A percentile compares a stretch with the other conserved stretches of the same genome.
Evolutionary conservation across 257 asterid genomes (phyloP).

Genomic region (Solanum ossicruentum): DNA sequence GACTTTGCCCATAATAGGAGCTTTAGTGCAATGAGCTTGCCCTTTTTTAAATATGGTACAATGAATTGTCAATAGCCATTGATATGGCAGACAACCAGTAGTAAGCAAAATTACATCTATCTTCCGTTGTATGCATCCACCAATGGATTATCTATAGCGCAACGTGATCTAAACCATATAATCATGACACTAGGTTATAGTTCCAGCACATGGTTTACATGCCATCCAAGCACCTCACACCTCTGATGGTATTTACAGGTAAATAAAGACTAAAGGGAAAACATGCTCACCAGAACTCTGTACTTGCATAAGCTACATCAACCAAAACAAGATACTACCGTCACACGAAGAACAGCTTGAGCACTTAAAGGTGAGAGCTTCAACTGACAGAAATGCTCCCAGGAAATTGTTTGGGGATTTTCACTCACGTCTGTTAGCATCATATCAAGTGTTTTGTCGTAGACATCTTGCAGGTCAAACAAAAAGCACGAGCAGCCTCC

Average conservation of each 20-base stretch:
- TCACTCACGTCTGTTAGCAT: slow-evolving; percentile 10
- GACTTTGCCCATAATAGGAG: no score
- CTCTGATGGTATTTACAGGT: neutral
- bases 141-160: neutral
- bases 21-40: no score
- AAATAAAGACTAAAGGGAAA: neutral
- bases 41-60: neutral
- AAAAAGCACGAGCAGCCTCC: slow-evolving; percentile 72
- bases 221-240: neutral
- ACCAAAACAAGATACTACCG: slow-evolving; percentile 51
- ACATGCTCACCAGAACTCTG: neutral
- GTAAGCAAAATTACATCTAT: neutral
- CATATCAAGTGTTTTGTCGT: slow-evolving; percentile 25
- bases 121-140: neutral
- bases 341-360: slow-evolving; percentile 80
- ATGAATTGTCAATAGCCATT: neutral
- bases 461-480: slow-evolving; percentile 52
- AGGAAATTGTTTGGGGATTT: slow-evolving; percentile 27
- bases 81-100: neutral
- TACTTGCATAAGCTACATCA: slow-evolving; percentile 3
- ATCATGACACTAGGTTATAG: neutral
- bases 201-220: neutral
- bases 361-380: slow-evolving; percentile 81
- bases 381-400: slow-evolving; percentile 76
- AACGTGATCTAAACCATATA: neutral